Evolutionary conservation across 805 yeast species (phyloP), one percentile per base, ranked within the genome.

Genomic region (Candida sanyiensis): DNA sequence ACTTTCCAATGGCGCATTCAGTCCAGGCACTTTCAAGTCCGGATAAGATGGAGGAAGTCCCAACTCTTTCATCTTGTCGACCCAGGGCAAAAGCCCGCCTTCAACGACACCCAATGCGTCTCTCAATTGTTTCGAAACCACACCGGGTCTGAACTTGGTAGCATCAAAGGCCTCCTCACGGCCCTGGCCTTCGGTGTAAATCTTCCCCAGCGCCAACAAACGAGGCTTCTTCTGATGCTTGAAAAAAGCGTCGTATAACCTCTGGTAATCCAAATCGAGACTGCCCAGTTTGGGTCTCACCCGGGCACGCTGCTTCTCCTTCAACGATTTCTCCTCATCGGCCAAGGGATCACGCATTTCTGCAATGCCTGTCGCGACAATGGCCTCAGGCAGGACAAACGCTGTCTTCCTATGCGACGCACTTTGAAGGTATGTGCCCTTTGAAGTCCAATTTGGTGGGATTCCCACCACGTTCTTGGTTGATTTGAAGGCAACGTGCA

Each of bases 251-350:
- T 85, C 84, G 54, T 86, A 79, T 16, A 90, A 60, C 46, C 77
- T 83, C 45, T 75, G 80, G 56, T 83, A 89, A 59, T 90, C 97
- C 18, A 93, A 73, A 56, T 90, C 97, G 17, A 90, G 58, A 37
- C 78, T 69, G 1, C 94, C 94, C 77, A 87, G 68, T 56, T 85
- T 86, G 0, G 96, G 96, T 57, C 86, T 96, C 0, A 88, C 94
- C 37, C 83, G 69, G 40, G 84, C 90, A 45, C 97, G 70, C 57
- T 81, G 81, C 52, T 73, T 70, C 51, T 84, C 93, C 54, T 83
- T 79, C 48, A 87, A 56, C 11, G 73, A 63, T 2, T 56, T 57
- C 3, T 73, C 78, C 31, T 79, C 79, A 12, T 63, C 61, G 3
- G 32, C 38, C 5, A 64, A 57, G 2, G 78, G 75, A 40, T 77